phyloP scores from a whole-genome alignment of 805 yeast species.

The Metschnikowia bowlesiae region DNA sequence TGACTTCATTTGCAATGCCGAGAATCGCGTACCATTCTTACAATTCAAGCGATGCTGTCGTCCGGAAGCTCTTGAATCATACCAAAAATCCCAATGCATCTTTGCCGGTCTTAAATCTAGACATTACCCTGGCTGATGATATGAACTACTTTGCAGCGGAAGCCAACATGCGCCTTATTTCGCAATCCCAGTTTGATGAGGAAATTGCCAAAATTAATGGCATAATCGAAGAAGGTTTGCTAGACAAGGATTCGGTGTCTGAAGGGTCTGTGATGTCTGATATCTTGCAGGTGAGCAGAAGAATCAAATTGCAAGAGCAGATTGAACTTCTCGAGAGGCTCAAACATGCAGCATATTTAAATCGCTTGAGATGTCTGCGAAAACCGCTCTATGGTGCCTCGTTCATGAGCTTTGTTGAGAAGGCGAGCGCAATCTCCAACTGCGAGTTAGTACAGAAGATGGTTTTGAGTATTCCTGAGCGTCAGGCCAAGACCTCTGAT shows the following conservation, averaged over 20 bases:
- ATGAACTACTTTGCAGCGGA: constrained; percentile 45
- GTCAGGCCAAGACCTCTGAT: constrained; percentile 39
- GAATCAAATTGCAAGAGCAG: constrained; percentile 49
- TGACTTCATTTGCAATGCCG: constrained; percentile 80
- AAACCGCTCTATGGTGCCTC: constrained; percentile 68
- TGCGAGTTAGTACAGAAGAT: constrained; percentile 10
- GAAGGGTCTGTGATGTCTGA: constrained; percentile 23
- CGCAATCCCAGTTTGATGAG: constrained; percentile 41
- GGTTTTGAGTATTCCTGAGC: constrained; percentile 21
- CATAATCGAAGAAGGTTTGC: constrained; percentile 25
- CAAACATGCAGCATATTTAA: constrained; percentile 57
- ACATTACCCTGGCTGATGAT: constrained; percentile 45
- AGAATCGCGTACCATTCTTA: constrained; percentile 54
- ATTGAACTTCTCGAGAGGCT: constrained; percentile 48
- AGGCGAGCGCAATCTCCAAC: not conserved
- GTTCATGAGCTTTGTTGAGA: constrained; percentile 30
- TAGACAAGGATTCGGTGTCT: not conserved
- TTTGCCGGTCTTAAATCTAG: constrained; percentile 56
- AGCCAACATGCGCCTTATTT: constrained; percentile 41
- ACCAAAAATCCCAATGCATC: constrained; percentile 30
- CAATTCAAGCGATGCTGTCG: constrained; percentile 25
- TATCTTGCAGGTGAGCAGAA: constrained; percentile 57
- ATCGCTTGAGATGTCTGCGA: constrained; percentile 58
- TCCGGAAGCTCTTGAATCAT: constrained; percentile 18
- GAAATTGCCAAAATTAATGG: constrained; percentile 42